Evolutionary conservation across 257 asterid species (phyloP).

Genomic region (Solanum etuberosum): DNA sequence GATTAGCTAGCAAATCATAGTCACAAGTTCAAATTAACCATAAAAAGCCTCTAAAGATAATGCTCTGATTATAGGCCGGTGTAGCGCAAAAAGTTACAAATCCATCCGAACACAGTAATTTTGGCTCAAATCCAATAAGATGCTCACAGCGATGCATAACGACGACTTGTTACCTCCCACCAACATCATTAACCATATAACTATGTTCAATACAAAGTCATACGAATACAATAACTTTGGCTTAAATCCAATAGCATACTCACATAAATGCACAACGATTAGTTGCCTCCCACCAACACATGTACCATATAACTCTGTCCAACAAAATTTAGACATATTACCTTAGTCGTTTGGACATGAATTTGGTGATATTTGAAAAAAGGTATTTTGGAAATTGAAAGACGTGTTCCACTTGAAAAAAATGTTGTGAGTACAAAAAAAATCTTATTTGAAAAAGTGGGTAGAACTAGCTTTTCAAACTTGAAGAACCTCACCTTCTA

Average conservation of each 20-base stretch:
- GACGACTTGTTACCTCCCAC: not conserved
- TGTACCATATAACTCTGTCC: not conserved
- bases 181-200: not conserved
- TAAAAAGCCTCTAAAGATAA: not conserved
- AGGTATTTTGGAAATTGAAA: not conserved
- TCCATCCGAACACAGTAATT: not conserved
- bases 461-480: not conserved
- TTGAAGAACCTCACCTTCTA: not conserved
- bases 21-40: not conserved
- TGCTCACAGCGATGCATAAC: not conserved
- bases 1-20: not conserved
- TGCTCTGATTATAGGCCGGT: not conserved
- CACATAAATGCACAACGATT: not conserved
- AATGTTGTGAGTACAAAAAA: not conserved
- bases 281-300: not conserved
- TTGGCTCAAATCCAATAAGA: not conserved
- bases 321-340: not conserved
- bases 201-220: not conserved
- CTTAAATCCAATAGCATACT: not conserved
- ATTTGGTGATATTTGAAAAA: not conserved
- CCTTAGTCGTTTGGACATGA: not conserved
- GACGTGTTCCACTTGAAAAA: not conserved
- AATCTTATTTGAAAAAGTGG: not conserved
- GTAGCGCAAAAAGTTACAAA: not conserved
- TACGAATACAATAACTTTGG: not conserved